Evolutionary conservation across 1,284 basidiomycete genomes (phyloP).

Genomic region (Exobasidium rhododendri): DNA sequence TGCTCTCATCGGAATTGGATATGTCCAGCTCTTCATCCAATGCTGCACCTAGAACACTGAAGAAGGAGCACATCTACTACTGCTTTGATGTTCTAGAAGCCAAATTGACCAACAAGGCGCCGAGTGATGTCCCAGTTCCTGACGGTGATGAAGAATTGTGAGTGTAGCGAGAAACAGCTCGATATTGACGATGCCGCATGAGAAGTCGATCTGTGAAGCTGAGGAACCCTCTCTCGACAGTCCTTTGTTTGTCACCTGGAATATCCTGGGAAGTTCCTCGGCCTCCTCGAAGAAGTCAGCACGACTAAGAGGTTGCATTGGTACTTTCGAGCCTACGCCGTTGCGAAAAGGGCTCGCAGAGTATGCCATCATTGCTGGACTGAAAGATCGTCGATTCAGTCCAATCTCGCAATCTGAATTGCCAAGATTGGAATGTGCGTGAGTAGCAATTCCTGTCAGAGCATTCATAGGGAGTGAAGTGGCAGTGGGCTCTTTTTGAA

Average conservation of each 20-base stretch:
- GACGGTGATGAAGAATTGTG: slow-evolving; percentile 40
- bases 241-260: slow-evolving; percentile 97
- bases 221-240: slow-evolving; percentile 57
- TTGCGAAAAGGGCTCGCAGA: slow-evolving; percentile 76
- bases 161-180: slow-evolving; percentile 14
- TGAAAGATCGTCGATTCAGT: slow-evolving; percentile 60
- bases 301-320: slow-evolving; percentile 86
- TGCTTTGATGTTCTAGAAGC: slow-evolving; percentile 59
- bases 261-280: slow-evolving; percentile 59
- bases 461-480: neutral
- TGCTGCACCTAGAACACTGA: too few relatives aligned
- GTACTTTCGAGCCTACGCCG: slow-evolving; percentile 78
- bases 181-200: slow-evolving; percentile 16
- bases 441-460: slow-evolving; percentile 49
- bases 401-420: slow-evolving; percentile 75
- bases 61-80: slow-evolving; percentile 57
- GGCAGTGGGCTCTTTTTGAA: slow-evolving; percentile 3
- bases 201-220: neutral
- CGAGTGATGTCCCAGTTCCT: slow-evolving; percentile 25
- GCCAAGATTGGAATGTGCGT: slow-evolving; percentile 77
- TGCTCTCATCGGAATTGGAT: too few relatives aligned
- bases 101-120: slow-evolving; percentile 16
- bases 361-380: slow-evolving; percentile 71
- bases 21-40: too few relatives aligned
- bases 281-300: slow-evolving; percentile 55